These are phyloP conservation scores for Tolypocladium tropicale DNA, from an alignment of 2,329 filamentous ascomycete species.

Conservation along the genomic window DNA sequence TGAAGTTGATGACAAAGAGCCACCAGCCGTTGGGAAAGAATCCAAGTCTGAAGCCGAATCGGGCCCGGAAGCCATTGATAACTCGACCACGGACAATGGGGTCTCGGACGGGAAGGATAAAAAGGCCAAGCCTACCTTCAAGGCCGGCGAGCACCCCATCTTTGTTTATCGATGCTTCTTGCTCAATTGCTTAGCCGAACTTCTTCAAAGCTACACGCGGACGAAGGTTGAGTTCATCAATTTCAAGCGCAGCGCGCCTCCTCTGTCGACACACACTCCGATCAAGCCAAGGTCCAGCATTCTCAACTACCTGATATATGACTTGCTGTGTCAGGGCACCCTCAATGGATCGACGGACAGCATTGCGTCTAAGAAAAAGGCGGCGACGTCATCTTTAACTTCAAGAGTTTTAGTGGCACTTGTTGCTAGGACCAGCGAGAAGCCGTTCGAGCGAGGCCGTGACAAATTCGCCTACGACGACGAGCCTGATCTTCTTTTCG, in stretches of 20 bases:
- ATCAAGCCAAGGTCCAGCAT: conserved; percentile 90
- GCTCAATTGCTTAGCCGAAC: conserved; percentile 81
- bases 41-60: conserved; percentile 23
- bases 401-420: conserved; percentile 79
- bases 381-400: conserved; percentile 75
- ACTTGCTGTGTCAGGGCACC: conserved; percentile 55
- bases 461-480: conserved; percentile 60
- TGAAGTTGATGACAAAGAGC: conserved; percentile 81
- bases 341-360: conserved; percentile 61
- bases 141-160: conserved; percentile 85
- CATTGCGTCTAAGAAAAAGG: conserved; percentile 70
- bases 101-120: conserved; percentile 41
- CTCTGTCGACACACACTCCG: conserved; percentile 73
- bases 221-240: conserved; percentile 99
- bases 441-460: conserved; percentile 44
- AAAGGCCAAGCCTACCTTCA: conserved; percentile 72
- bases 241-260: conserved; percentile 86
- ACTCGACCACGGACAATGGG: conserved; percentile 18
- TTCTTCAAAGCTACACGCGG: conserved; percentile 83
- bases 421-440: conserved; percentile 79
- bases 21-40: conserved; percentile 32
- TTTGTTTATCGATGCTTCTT: conserved; percentile 96
- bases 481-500: conserved; percentile 77
- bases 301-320: conserved; percentile 85
- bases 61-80: conserved; percentile 11